phyloP scores from a whole-genome alignment of 331 rosid species.

The Spiraea crenata region DNA sequence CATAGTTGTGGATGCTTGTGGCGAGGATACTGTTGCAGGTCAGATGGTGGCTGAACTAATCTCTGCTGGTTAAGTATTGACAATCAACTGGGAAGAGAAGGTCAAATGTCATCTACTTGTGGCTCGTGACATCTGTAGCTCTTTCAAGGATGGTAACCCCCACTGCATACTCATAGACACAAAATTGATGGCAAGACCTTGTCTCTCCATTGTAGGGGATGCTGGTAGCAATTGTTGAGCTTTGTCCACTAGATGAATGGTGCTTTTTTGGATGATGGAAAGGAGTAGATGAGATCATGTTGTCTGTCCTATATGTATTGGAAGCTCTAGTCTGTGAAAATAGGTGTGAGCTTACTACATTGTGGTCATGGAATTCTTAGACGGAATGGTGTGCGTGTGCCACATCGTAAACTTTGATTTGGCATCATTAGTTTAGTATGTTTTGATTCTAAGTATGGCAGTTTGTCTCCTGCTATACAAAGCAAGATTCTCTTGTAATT shows the following conservation, averaged over 20 bases:
- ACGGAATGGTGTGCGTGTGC: slow-evolving; percentile 51
- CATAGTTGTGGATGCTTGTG: slow-evolving; percentile 43
- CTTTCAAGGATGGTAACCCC: neutral
- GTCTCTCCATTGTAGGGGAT: neutral
- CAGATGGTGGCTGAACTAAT: slow-evolving; percentile 38
- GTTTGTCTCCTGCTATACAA: no score
- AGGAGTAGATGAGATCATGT: no score
- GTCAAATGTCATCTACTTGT: slow-evolving; percentile 1
- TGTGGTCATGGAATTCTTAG: no score
- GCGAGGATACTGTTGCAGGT: slow-evolving; percentile 35
- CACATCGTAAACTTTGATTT: no score
- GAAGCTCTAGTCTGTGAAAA: slow-evolving; percentile 55
- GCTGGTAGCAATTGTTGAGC: neutral
- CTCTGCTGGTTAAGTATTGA: neutral
- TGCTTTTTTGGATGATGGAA: no score
- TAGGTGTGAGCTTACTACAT: slow-evolving; percentile 27
- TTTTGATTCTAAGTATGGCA: no score
- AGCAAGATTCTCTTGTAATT: no score
- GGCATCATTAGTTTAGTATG: no score
- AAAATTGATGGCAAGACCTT: neutral
- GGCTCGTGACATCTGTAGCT: neutral
- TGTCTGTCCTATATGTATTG: no score
- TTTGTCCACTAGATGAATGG: neutral
- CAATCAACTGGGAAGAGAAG: neutral
- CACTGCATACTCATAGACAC: no score